phyloP scores from a whole-genome alignment of 345 rosid genomes.

The rapeseed (Brassica napus) region DNA sequence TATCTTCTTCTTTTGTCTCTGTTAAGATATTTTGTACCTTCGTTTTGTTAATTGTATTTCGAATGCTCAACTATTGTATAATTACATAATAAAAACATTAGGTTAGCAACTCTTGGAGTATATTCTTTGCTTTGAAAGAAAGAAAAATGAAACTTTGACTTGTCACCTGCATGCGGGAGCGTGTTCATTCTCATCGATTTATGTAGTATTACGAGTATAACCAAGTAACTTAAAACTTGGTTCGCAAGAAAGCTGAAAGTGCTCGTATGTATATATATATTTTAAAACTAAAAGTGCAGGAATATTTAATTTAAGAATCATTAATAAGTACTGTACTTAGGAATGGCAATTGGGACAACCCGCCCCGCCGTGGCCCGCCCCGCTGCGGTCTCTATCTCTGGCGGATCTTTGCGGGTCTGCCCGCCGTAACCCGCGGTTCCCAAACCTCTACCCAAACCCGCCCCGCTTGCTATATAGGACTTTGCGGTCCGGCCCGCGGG shows the following conservation, averaged over 20 bases:
- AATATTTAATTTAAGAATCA: too few species aligned
- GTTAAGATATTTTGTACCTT: neutral
- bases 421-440: too few species aligned
- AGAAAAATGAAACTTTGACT: neutral
- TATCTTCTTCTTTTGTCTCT: conserved; percentile 1
- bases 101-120: conserved; percentile 1
- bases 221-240: neutral
- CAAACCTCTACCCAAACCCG: too few species aligned
- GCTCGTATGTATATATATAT: too few species aligned
- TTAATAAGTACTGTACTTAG: too few species aligned
- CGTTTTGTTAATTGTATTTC: neutral
- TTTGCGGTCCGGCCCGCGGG: too few species aligned
- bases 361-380: too few species aligned
- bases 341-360: too few species aligned
- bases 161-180: neutral
- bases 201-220: neutral
- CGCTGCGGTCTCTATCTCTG: too few species aligned
- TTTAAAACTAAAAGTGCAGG: too few species aligned
- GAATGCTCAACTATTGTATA: neutral
- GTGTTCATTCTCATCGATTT: neutral
- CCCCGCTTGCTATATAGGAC: too few species aligned
- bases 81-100: neutral
- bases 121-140: conserved; percentile 16
- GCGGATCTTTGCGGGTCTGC: too few species aligned
- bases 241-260: conserved; percentile 1